Conservation (phyloP, 345 rosid species). For the Camelina laxa region DNA sequence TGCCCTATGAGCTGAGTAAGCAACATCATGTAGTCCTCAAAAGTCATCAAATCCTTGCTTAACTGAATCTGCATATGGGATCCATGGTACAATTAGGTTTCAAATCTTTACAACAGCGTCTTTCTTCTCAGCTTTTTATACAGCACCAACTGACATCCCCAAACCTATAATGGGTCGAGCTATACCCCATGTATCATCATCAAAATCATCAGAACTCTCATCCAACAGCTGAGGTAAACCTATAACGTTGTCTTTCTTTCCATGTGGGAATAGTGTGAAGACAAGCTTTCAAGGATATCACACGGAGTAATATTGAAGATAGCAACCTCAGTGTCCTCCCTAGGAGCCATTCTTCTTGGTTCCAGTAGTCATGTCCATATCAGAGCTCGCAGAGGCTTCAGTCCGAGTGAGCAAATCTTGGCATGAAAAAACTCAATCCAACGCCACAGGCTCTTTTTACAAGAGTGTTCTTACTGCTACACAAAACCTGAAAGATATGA, state of each 20-base stretch:
- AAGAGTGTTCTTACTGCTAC: constrained; percentile 74
- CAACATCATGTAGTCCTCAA: no score
- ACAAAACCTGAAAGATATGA: constrained; percentile 65
- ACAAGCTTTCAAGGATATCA: constrained; percentile 56
- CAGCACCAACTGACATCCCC: constrained; percentile 73
- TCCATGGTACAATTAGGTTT: constrained; percentile 74
- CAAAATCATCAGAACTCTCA: constrained; percentile 61
- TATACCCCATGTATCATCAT: constrained; percentile 92
- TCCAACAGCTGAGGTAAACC: constrained; percentile 48
- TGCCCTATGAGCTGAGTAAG: no score
- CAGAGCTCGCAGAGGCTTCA: constrained; percentile 52
- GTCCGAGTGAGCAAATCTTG: constrained; percentile 71
- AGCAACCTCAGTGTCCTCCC: constrained; percentile 66
- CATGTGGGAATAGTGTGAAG: constrained; percentile 49
- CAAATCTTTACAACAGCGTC: constrained; percentile 68
- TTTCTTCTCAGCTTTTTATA: constrained; percentile 75
- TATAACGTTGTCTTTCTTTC: constrained; percentile 37
- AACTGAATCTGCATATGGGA: constrained; percentile 59
- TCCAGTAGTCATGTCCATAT: constrained; percentile 57
- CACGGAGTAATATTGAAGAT: constrained; percentile 55
- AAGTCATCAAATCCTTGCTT: constrained; percentile 3
- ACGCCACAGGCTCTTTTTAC: constrained; percentile 94
- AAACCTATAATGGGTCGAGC: constrained; percentile 88
- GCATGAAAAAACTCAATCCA: constrained; percentile 83
- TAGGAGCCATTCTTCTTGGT: constrained; percentile 62